A percentile compares a stretch with the other conserved stretches of the same genome.
Conservation (phyloP, 495 filamentous ascomycete species). For the Aspergillus hancockii region DNA sequence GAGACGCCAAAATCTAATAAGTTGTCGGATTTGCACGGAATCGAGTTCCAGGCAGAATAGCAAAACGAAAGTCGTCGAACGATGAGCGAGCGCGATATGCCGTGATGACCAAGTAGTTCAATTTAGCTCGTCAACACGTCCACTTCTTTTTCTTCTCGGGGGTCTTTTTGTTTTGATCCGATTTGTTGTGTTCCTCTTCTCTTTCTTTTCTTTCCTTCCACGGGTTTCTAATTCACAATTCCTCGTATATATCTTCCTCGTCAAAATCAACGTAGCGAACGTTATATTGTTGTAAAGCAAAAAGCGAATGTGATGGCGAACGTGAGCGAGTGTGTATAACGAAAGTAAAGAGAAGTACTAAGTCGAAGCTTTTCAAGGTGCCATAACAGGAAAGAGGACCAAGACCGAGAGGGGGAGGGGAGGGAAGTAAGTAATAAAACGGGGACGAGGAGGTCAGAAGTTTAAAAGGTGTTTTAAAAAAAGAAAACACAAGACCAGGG, state of each 20-base stretch:
- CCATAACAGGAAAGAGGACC: slow-evolving; percentile 32
- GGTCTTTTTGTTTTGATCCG: slow-evolving; percentile 6
- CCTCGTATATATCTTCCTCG: slow-evolving; percentile 3
- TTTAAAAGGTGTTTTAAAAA: slow-evolving; percentile 5
- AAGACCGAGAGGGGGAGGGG: slow-evolving; percentile 16
- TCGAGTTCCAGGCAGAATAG: slow-evolving; percentile 9
- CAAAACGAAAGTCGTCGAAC: slow-evolving; percentile 25
- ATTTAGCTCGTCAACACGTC: slow-evolving; percentile 8
- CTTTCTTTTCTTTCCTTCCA: slow-evolving; percentile 18
- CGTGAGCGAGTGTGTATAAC: slow-evolving; percentile 44
- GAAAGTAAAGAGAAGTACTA: slow-evolving; percentile 20
- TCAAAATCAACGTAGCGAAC: slow-evolving; percentile 45
- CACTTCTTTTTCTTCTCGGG: not conserved
- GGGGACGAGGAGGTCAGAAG: slow-evolving; percentile 8
- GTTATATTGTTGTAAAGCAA: slow-evolving; percentile 41
- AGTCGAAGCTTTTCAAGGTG: slow-evolving; percentile 29
- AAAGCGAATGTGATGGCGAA: slow-evolving; percentile 51
- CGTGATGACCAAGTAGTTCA: slow-evolving; percentile 18
- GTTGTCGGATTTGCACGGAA: slow-evolving; percentile 15
- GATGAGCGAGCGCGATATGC: slow-evolving; percentile 23
- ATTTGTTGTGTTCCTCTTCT: slow-evolving; percentile 16
- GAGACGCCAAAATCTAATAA: slow-evolving; percentile 2
- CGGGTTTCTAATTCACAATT: slow-evolving; percentile 7
- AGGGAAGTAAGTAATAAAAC: slow-evolving; percentile 15
- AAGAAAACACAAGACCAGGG: slow-evolving; percentile 7